A percentile compares a stretch with the other conserved stretches of the same genome.
These are phyloP conservation scores for Perkinsus chesapeaki DNA, from an alignment of 169 alveolate genomes.

Conservation along the genomic window DNA sequence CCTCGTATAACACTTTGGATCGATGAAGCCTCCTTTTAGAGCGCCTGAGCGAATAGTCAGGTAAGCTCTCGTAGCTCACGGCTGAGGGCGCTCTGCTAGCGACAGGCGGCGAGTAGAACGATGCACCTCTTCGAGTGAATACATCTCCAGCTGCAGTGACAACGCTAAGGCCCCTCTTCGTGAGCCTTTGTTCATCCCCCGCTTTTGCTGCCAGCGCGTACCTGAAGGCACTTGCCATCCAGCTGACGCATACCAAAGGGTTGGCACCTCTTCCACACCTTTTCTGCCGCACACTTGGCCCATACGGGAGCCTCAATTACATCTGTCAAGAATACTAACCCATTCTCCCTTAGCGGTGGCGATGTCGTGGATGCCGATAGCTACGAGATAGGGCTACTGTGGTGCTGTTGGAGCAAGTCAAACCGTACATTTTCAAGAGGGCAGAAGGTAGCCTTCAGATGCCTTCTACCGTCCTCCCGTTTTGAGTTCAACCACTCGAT, in stretches of 20 bases:
- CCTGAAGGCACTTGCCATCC: not conserved
- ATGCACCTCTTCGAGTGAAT: not conserved
- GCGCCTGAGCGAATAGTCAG: not conserved
- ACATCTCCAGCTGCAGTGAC: not conserved
- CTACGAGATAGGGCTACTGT: not conserved
- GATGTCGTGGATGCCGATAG: not conserved
- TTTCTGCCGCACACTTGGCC: not conserved
- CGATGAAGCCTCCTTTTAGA: not conserved
- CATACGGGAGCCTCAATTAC: not conserved
- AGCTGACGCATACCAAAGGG: not conserved
- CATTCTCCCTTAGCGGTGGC: not conserved
- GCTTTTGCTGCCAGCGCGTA: not conserved
- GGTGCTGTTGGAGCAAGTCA: not conserved
- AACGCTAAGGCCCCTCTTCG: not conserved
- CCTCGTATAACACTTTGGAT: not conserved
- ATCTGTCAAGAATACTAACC: not conserved
- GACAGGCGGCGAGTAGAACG: not conserved
- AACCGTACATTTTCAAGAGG: not conserved
- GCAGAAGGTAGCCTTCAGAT: not conserved
- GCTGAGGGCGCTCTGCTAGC: not conserved
- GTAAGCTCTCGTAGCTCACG: no score
- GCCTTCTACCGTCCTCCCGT: not conserved
- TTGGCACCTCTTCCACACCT: not conserved
- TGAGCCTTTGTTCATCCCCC: not conserved
- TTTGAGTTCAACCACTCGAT: not conserved